Percentiles rank a stretch among this genome's conserved stretches.
phyloP scores from a whole-genome alignment of 306 rosid species.

The Cicer judaicum region DNA sequence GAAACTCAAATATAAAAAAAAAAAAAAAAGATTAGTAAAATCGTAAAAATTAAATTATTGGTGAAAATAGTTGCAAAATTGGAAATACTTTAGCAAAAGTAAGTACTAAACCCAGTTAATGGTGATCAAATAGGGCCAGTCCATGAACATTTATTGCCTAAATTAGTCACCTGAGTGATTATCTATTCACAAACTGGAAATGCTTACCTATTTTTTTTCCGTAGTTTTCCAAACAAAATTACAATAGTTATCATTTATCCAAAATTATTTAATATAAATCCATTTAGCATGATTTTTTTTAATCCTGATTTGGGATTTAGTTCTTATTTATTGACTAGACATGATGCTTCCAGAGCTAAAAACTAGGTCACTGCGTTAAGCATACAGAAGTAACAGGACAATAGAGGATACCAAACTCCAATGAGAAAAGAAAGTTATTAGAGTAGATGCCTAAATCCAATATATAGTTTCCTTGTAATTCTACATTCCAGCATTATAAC shows the following conservation, averaged over 20 bases:
- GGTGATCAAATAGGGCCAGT: neutral
- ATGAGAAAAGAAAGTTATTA: conserved; percentile 4
- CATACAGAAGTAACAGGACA: conserved; percentile 7
- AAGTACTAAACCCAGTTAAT: conserved; percentile 24
- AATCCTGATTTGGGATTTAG: conserved; percentile 5
- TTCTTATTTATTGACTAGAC: conserved; percentile 28
- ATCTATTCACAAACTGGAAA: neutral
- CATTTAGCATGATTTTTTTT: conserved; percentile 6
- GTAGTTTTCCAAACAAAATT: neutral
- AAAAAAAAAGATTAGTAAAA: neutral
- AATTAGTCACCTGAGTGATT: conserved; percentile 22
- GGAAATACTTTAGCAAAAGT: neutral
- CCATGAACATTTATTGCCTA: conserved; percentile 13
- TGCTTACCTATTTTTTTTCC: neutral
- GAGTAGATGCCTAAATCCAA: conserved; percentile 16
- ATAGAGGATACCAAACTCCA: neutral
- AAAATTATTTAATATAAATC: conserved; percentile 2
- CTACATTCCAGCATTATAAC: conserved; percentile 13
- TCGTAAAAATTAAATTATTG: conserved; percentile 4
- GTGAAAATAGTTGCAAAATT: conserved; percentile 19
- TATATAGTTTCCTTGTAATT: conserved; percentile 12
- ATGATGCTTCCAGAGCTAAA: neutral
- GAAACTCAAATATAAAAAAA: conserved; percentile 20
- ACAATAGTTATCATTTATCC: conserved; percentile 7
- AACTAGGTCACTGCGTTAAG: conserved; percentile 11